Evolutionary conservation across 306 rosid species (phyloP).

Genomic region (Castanospermum australe): DNA sequence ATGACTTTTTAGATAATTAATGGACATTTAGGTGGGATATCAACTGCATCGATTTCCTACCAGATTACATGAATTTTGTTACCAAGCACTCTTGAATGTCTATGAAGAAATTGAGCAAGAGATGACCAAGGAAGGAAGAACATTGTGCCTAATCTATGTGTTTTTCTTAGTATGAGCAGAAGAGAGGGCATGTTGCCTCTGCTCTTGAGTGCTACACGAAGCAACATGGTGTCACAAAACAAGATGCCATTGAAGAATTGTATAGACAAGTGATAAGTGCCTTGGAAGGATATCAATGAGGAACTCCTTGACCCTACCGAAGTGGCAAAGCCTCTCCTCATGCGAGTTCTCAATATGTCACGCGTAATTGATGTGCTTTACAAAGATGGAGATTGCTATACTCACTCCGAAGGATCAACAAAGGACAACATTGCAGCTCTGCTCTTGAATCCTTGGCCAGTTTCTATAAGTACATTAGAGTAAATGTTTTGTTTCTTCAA

Average conservation of each 20-base stretch:
- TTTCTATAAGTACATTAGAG: too few relatives aligned
- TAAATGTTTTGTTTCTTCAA: too few relatives aligned
- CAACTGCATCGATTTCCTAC: neutral
- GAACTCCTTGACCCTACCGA: neutral
- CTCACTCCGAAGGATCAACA: too few relatives aligned
- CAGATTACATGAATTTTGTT: neutral
- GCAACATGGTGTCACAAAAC: neutral
- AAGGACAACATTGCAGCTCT: too few relatives aligned
- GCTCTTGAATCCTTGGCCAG: too few relatives aligned
- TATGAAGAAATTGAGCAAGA: constrained; percentile 27
- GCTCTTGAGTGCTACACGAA: constrained; percentile 20
- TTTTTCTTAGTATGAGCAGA: neutral
- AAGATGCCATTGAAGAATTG: constrained; percentile 15
- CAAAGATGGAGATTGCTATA: too few relatives aligned
- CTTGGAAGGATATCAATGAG: constrained; percentile 4
- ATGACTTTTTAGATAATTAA: neutral
- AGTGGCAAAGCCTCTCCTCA: neutral
- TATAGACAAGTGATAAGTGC: neutral
- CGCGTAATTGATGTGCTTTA: neutral
- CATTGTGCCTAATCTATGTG: constrained; percentile 5
- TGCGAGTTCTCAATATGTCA: neutral
- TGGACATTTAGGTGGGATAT: constrained; percentile 9
- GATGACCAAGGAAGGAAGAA: constrained; percentile 7
- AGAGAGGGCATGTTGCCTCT: neutral
- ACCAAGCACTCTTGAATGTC: constrained; percentile 3